Base-by-base conservation (phyloP, 2,329 filamentous ascomycete species). In the Trichophyton benhamiae region DNA sequence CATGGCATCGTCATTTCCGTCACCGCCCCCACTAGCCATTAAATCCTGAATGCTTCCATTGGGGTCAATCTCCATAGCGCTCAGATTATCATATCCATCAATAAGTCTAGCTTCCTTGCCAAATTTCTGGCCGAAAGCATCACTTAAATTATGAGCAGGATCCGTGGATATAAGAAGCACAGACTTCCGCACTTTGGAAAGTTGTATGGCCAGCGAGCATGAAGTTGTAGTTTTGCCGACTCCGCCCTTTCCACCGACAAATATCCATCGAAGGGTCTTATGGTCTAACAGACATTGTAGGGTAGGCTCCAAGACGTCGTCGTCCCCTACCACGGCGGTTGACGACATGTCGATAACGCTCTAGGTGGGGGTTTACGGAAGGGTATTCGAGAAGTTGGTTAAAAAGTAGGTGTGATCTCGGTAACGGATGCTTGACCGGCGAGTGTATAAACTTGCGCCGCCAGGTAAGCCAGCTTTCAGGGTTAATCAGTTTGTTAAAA, bases 211-310 rank as follows among this genome's bases (percentile, higher is more conserved):
- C 66, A 99, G 87, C 8, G 92, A 96, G 78, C 94, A 99, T 6
- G 92, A 97, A 15, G 94, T 99, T n/a, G 94, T 99, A 30, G 94
- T 99, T 81, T 99, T 99, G 75, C 94, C 94, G 53, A 99, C 94
- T 73, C 94, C 94, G 71, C 94, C 94, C 78, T 99, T 99, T 67
- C 94, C 94, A 70, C 94, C 94, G 63, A 99, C 94, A 71, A 99
- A 99, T 77, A 99, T 95, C 94, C 94, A 99, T 74, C 94, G 89
- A 61, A 99, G 86, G 38, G 89, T 87, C 76, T 91, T 90, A 77
- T 99, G 94, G 79, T 95, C 90, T 70, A 99, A 85, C 72, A 99
- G 91, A 66, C 89, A 88, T 79, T 96, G 89, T 71, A 99, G 88
- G 59, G 89, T 90, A 57, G 94, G 91, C 79, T 95, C 91, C 79